Evolutionary conservation across 2,329 filamentous ascomycete genomes (phyloP).

Genomic region (Phyllosticta citriasiana): DNA sequence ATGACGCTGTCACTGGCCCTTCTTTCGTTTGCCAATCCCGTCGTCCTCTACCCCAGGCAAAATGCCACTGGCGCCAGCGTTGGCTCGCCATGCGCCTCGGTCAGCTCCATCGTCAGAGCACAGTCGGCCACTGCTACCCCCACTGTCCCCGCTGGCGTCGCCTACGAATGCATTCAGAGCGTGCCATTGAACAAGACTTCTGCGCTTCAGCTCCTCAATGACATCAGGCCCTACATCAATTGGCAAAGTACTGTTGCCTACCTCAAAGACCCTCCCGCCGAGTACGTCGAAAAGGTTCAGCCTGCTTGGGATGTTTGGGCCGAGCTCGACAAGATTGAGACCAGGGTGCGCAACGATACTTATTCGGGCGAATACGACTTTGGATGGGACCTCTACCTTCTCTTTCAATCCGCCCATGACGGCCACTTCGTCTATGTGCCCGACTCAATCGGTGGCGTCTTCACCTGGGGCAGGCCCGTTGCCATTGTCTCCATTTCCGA

Average conservation of each 20-base stretch:
- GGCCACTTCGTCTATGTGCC: slow-evolving; percentile 52
- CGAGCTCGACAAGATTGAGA: slow-evolving; percentile 28
- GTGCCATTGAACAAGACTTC: slow-evolving; percentile 36
- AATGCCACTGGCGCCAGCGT: not conserved
- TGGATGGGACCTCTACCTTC: slow-evolving; percentile 37
- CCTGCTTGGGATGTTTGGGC: slow-evolving; percentile 32
- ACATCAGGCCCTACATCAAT: slow-evolving; percentile 34
- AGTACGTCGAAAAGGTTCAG: slow-evolving; percentile 38
- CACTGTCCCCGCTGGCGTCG: slow-evolving; percentile 34
- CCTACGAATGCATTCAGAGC: slow-evolving; percentile 37
- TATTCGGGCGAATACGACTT: slow-evolving; percentile 35
- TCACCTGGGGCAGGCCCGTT: slow-evolving; percentile 40
- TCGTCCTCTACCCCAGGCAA: not conserved
- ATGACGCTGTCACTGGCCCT: slow-evolving; percentile 2
- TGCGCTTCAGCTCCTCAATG: slow-evolving; percentile 31
- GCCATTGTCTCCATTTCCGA: slow-evolving; percentile 50
- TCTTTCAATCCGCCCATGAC: slow-evolving; percentile 50
- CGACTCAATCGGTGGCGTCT: slow-evolving; percentile 42
- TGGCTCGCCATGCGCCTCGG: slow-evolving; percentile 2
- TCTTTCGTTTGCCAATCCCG: slow-evolving; percentile 2
- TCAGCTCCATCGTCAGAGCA: slow-evolving; percentile 6
- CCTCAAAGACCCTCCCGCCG: slow-evolving; percentile 35
- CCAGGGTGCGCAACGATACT: slow-evolving; percentile 25
- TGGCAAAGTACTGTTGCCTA: slow-evolving; percentile 38
- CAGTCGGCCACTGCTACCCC: slow-evolving; percentile 16